Evolutionary conservation across 192 early-diverging fungal species (phyloP).

Genomic region (Geranomyces michiganensis): DNA sequence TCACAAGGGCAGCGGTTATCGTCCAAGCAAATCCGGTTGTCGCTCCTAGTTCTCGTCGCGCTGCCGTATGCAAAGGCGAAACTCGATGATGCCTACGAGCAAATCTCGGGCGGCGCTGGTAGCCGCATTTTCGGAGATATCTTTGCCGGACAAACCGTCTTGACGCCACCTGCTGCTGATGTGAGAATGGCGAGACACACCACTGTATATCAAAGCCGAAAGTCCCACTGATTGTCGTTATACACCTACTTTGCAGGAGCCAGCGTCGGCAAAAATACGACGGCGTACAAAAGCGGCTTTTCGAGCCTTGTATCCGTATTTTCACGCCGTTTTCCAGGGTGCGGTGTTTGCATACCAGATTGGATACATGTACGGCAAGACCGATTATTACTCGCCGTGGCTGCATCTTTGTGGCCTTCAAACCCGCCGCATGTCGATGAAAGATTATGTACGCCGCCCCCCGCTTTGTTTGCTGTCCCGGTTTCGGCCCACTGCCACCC

Average conservation of each 20-base stretch:
- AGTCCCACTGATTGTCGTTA: no score
- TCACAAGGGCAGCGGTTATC: background rate
- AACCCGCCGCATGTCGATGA: conserved; percentile 75
- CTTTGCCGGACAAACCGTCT: conserved; percentile 54
- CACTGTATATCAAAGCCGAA: no score
- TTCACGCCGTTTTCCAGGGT: conserved; percentile 71
- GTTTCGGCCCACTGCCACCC: no score
- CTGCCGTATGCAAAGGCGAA: conserved; percentile 77
- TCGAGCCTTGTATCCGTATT: conserved; percentile 44
- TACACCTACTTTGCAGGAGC: no score
- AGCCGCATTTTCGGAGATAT: conserved; percentile 51
- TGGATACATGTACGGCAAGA: conserved; percentile 83
- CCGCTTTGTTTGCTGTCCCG: background rate
- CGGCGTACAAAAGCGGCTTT: conserved; percentile 40
- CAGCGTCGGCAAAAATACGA: conserved; percentile 15
- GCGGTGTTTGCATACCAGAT: conserved; percentile 70
- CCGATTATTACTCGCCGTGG: conserved; percentile 81
- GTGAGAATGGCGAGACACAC: background rate
- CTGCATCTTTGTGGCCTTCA: conserved; percentile 77
- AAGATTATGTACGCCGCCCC: conserved; percentile 73
- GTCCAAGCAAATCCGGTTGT: conserved; percentile 56
- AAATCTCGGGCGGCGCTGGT: conserved; percentile 62
- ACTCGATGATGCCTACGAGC: conserved; percentile 75
- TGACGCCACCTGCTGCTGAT: conserved; percentile 8
- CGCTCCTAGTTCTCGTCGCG: conserved; percentile 70